A percentile compares a stretch with the other conserved stretches of the same genome.
Evolutionary conservation across 345 rosid genomes (phyloP).

Genomic region (Pistacia atlantica): DNA sequence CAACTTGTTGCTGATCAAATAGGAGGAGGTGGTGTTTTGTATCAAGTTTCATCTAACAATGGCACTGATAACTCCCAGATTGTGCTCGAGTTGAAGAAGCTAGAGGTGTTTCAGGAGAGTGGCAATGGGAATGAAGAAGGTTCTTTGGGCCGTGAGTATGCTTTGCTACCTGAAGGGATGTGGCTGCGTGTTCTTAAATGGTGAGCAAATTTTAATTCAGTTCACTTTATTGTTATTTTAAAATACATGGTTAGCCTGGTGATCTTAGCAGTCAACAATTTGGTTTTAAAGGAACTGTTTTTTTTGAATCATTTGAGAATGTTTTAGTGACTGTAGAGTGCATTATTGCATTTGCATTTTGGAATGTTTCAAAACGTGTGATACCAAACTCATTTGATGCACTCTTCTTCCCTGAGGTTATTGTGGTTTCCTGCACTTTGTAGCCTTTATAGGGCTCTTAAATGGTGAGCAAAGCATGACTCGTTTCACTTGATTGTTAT

Average conservation of each 20-base stretch:
- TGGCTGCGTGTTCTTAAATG: slow-evolving; percentile 65
- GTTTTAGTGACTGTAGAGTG: no score
- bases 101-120: slow-evolving; percentile 27
- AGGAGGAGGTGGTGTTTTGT: slow-evolving; percentile 54
- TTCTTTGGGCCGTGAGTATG: slow-evolving; percentile 51
- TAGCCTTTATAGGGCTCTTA: not conserved
- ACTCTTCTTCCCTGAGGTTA: not conserved
- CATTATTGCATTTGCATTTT: no score
- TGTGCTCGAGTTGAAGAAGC: slow-evolving; percentile 51
- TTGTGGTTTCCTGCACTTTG: not conserved
- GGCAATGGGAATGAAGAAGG: slow-evolving; percentile 44
- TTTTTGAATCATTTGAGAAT: not conserved
- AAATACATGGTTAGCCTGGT: not conserved
- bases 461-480: no score
- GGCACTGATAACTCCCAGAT: slow-evolving; percentile 44
- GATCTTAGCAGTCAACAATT: no score
- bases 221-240: not conserved
- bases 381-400: no score
- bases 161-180: slow-evolving; percentile 57
- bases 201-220: slow-evolving; percentile 28
- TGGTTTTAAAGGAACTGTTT: not conserved
- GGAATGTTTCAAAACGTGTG: not conserved
- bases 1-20: slow-evolving; percentile 25
- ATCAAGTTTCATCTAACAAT: slow-evolving; percentile 37
- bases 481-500: no score